A percentile compares a stretch with the other conserved stretches of the same genome.
Conservation (phyloP, 2,329 filamentous ascomycete species). For the Calycina marina region DNA sequence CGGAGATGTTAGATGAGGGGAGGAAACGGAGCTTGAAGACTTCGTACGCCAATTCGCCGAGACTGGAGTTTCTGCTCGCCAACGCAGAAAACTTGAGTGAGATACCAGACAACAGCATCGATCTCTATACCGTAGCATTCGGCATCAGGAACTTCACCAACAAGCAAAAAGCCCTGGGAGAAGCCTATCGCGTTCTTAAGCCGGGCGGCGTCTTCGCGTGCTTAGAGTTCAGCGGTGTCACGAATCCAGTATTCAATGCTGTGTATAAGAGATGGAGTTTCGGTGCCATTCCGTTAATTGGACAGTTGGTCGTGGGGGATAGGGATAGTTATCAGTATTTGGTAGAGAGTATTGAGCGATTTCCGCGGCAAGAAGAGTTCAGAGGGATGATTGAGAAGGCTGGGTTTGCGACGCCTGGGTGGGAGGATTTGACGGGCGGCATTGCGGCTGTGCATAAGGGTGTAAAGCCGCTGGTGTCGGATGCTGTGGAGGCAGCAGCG, state of each 20-base stretch:
- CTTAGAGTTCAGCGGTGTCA: slow-evolving; percentile 77
- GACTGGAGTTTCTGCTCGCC: slow-evolving; percentile 68
- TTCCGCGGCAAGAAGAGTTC: slow-evolving; percentile 77
- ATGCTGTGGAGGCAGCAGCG: too few species aligned
- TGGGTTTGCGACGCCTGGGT: slow-evolving; percentile 77
- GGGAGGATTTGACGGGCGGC: slow-evolving; percentile 80
- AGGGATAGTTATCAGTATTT: slow-evolving; percentile 96
- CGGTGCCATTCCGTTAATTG: slow-evolving; percentile 83
- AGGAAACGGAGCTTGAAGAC: slow-evolving; percentile 57
- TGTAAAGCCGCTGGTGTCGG: slow-evolving; percentile 54
- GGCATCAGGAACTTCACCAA: slow-evolving; percentile 96
- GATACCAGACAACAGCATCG: slow-evolving; percentile 58
- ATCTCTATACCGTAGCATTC: slow-evolving; percentile 95
- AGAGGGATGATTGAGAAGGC: slow-evolving; percentile 68
- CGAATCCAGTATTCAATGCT: slow-evolving; percentile 62
- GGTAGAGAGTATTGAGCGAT: slow-evolving; percentile 92
- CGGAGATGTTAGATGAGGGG: slow-evolving; percentile 84
- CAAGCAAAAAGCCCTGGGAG: slow-evolving; percentile 66
- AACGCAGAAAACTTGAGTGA: slow-evolving; percentile 67
- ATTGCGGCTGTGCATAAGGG: slow-evolving; percentile 96
- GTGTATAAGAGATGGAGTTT: slow-evolving; percentile 96
- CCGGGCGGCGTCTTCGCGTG: slow-evolving; percentile 95
- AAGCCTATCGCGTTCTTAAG: slow-evolving; percentile 79
- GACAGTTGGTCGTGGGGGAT: slow-evolving; percentile 86
- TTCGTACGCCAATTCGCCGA: slow-evolving; percentile 34